Conservation (phyloP, 2,329 filamentous ascomycete species). For the Fusarium drepaniforme region DNA sequence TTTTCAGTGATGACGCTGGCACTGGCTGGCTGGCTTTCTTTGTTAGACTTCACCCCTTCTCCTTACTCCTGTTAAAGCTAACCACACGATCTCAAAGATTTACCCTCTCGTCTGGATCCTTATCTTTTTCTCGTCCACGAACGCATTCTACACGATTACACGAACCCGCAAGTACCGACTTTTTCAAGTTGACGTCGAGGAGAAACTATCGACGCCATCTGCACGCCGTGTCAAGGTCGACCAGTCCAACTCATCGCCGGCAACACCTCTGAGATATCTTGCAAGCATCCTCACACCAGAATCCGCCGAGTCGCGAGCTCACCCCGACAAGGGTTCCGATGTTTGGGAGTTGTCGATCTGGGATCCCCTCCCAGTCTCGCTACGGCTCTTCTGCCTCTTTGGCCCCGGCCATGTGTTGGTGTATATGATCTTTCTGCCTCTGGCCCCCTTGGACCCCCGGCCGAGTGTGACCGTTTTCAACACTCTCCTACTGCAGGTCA, state of each 20-base stretch:
- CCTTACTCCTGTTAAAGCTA: slow-evolving; percentile 13
- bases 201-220: slow-evolving; percentile 81
- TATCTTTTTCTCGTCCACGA: slow-evolving; percentile 74
- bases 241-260: slow-evolving; percentile 77
- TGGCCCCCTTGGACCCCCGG: slow-evolving; percentile 78
- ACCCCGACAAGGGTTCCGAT: slow-evolving; percentile 84
- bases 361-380: slow-evolving; percentile 88
- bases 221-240: slow-evolving; percentile 85
- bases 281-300: slow-evolving; percentile 75
- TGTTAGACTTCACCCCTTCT: slow-evolving; percentile 54
- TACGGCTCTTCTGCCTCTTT: slow-evolving; percentile 89
- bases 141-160: slow-evolving; percentile 85
- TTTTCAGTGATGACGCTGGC: slow-evolving; percentile 81
- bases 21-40: slow-evolving; percentile 73
- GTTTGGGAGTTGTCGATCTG: slow-evolving; percentile 96
- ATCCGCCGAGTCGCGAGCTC: slow-evolving; percentile 83
- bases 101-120: slow-evolving; percentile 79
- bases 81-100: slow-evolving; percentile 60
- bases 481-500: slow-evolving; percentile 78
- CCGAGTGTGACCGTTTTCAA: slow-evolving; percentile 90
- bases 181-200: slow-evolving; percentile 88
- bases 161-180: slow-evolving; percentile 89
- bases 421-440: slow-evolving; percentile 89
- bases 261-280: slow-evolving; percentile 83
- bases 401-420: slow-evolving; percentile 93